phyloP scores from a whole-genome alignment of 768 basidiomycete species.

The Auriscalpium vulgare region DNA sequence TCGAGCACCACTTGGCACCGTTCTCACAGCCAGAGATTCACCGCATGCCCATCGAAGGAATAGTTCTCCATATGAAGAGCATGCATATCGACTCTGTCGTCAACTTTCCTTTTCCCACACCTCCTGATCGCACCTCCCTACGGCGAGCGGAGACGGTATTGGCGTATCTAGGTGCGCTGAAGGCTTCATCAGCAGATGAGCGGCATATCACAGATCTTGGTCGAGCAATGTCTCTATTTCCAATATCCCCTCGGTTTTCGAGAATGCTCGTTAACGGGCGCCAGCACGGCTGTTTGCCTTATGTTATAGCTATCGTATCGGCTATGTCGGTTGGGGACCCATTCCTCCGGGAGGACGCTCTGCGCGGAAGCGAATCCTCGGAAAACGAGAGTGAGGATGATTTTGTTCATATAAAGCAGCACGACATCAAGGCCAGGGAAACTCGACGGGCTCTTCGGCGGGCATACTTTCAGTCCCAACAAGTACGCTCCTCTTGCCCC shows the following conservation, averaged over 20 bases:
- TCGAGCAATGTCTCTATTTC: constrained; percentile 89
- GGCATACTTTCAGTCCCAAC: constrained; percentile 76
- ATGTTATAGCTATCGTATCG: constrained; percentile 86
- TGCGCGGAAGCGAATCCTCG: constrained; percentile 36
- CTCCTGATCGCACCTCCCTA: constrained; percentile 73
- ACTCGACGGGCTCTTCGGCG: constrained; percentile 52
- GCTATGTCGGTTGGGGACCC: constrained; percentile 93
- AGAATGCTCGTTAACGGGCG: constrained; percentile 84
- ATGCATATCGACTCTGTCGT: constrained; percentile 97
- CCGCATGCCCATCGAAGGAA: constrained; percentile 93
- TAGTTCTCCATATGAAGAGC: constrained; percentile 96
- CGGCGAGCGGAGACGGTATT: constrained; percentile 77
- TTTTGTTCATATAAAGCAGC: constrained; percentile 37
- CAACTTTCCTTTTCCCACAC: constrained; percentile 98
- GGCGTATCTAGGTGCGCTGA: constrained; percentile 76
- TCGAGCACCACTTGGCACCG: constrained; percentile 83
- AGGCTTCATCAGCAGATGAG: constrained; percentile 31
- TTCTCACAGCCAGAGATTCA: constrained; percentile 90
- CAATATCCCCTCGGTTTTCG: constrained; percentile 89
- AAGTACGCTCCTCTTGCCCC: constrained; percentile 36
- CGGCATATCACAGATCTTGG: constrained; percentile 79
- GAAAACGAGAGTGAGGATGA: constrained; percentile 31
- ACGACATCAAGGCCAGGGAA: constrained; percentile 46
- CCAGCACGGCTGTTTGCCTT: constrained; percentile 88
- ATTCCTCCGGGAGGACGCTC: constrained; percentile 76